phyloP scores from a whole-genome alignment of 129 eudicot species.

The Apium graveolens region DNA sequence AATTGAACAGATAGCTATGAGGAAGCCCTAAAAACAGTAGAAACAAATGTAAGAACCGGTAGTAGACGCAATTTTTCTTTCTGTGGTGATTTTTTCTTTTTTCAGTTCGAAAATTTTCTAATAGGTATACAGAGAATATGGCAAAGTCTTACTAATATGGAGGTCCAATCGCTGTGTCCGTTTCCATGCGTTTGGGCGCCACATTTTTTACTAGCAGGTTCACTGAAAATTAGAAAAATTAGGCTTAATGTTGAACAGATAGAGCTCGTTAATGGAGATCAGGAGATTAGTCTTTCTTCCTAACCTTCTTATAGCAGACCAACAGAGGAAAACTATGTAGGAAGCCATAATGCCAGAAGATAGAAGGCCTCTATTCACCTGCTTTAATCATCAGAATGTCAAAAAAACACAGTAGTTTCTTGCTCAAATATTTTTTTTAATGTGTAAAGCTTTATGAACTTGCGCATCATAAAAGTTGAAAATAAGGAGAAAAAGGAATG shows the following conservation, averaged over 20 bases:
- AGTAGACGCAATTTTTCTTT: not conserved
- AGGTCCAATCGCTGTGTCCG: conserved; percentile 60
- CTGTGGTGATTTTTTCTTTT: not conserved
- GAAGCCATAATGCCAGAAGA: conserved; percentile 98
- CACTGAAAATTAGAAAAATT: conserved; percentile 34
- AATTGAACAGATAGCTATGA: conserved; percentile 67
- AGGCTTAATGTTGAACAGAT: not conserved
- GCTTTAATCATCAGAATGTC: conserved; percentile 23
- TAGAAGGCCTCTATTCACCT: conserved; percentile 88
- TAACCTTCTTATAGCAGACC: conserved; percentile 97
- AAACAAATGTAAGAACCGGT: not conserved
- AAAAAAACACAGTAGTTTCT: not conserved
- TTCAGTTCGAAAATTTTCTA: not conserved
- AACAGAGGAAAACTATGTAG: conserved; percentile 84
- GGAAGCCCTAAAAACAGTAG: conserved; percentile 51
- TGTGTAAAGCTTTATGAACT: not conserved
- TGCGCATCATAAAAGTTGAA: not conserved
- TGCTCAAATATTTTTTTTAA: not conserved
- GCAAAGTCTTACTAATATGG: conserved; percentile 64
- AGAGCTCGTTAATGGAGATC: not conserved
- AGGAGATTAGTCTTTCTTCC: conserved; percentile 1
- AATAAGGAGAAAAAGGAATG: not conserved
- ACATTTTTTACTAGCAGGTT: conserved; percentile 67
- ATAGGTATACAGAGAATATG: not conserved
- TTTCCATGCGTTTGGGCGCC: conserved; percentile 49